Evolutionary conservation across 2,329 filamentous ascomycete species (phyloP), one percentile per base, ranked within the genome.

Genomic region (Sclerotinia nivalis): DNA sequence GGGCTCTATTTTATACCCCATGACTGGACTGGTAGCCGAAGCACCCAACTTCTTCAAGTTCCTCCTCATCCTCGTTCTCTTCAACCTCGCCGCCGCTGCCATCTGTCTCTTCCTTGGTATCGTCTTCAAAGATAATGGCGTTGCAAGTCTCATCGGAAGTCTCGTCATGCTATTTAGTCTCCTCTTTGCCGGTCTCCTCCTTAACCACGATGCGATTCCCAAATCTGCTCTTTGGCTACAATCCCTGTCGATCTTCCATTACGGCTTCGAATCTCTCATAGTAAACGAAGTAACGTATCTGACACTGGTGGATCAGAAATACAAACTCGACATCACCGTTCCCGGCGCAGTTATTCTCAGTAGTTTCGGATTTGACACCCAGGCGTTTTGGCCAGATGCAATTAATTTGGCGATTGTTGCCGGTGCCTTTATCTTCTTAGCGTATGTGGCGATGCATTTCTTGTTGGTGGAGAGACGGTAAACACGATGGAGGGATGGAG

Each of bases 51-150:
- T 99, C 80, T 87, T 95, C 79, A 93, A 91, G 74, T 99, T 99
- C 78, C 88, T 98, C 74, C 84, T 97, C 5, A 93, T 98, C 68
- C 84, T 99, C 58, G 93, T 98, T 0, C 86, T 99, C 28, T 99
- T 99, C 85, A 99, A 99, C 79, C 85, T 99, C 40, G 95, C 96
- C 0, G 95, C 96, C 0, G 93, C 96, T 0, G 91, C 91, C 47
- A 96, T 99, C 72, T 98, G 93, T 79, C 85, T 99, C 10, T 97
- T 97, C 79, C 96, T 99, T 75, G 96, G 96, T 73, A 97, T 99
- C 71, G 87, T 97, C 10, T 97, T 96, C 85, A 93, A 92, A 77
- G 96, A 99, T 77, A 88, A 88, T 45, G 91, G 93, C 50, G 93
- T 99, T 2, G 96, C 96, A 65, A 98, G 96, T 80, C 81, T 99